Base-by-base conservation (phyloP, 139 green algal genomes). In the Closterium sp. region DNA sequence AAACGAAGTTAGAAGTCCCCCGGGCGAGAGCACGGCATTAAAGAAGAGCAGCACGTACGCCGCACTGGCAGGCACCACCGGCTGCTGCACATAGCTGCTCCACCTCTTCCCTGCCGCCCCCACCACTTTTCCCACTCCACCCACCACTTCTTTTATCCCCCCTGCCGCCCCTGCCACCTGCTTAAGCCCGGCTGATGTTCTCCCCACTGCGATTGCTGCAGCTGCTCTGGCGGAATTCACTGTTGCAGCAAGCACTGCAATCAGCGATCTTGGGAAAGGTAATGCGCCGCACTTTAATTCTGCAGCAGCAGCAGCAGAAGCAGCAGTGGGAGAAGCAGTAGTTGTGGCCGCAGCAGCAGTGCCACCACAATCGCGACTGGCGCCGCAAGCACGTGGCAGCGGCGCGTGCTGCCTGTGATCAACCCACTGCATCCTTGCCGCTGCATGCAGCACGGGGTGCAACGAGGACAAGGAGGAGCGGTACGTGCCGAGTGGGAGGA, bases 21-120 rank as follows among this genome's bases (percentile, higher is more conserved):
- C 91, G 5, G 91, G 91, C 3, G 88, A 89, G 4, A 93, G 91
- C 30, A 94, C 91, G 25, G 66, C 89, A 81, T 93, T 93, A 90
- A 92, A 93, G 33, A 84, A 93, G 33, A 93, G 91, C 38, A 93
- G 33, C 19, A 94, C 86, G 36, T 93, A 93, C 9, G 91, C 89
- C 3, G 94, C 23, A 19, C 89, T 94, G 25, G 91, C 89, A 2
- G 91, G 88, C 31, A 92, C 16, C 7, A 93, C 86, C 16, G 91
- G 90, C 36, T 93, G 91, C 36, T 84, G 28, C 32, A 93, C 38
- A 31, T 91, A 93, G 4, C 90, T 31, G 31, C 86, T 10, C 91
- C 91, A 93, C 21, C 88, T 55, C 32, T 94, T 89, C 90, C 32
- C 31, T 23, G 34, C 85, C 21, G 34, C 85, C 8, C 64, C 85